A percentile compares a stretch with the other conserved stretches of the same genome.
Conservation (phyloP, 306 rosid genomes). For the Cucumis cinereus region DNA sequence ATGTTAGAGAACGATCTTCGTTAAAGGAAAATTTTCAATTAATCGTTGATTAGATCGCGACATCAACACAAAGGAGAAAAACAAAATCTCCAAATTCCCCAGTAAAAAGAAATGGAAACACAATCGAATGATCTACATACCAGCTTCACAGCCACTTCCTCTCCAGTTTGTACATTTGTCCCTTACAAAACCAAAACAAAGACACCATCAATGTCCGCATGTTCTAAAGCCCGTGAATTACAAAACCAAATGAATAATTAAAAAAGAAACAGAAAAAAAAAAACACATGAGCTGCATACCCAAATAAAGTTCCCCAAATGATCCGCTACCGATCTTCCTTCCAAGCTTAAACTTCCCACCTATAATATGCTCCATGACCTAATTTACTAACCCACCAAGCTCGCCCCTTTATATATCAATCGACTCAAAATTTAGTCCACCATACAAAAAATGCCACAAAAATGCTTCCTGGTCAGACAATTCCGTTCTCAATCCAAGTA, state of each 20-base stretch:
- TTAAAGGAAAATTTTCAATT: not conserved
- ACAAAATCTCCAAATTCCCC: not conserved
- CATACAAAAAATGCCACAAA: not conserved
- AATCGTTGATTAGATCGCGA: not conserved
- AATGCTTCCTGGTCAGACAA: not conserved
- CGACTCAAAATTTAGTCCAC: conserved; percentile 1
- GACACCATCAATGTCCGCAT: not conserved
- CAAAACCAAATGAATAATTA: not conserved
- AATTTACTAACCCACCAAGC: conserved; percentile 3
- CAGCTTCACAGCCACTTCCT: conserved; percentile 98
- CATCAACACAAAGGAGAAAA: not conserved
- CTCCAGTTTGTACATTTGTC: conserved; percentile 85
- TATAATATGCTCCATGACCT: conserved; percentile 81
- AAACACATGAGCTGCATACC: conserved; percentile 24
- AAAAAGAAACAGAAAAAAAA: no score
- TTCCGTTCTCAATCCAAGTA: not conserved
- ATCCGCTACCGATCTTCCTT: conserved; percentile 98
- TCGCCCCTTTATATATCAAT: not conserved
- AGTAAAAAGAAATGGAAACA: not conserved
- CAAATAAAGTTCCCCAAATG: conserved; percentile 94
- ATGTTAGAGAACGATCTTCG: not conserved
- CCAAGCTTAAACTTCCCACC: conserved; percentile 89
- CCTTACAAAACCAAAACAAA: conserved; percentile 24
- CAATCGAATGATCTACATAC: conserved; percentile 31
- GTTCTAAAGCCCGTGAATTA: not conserved